These are phyloP conservation scores for Umbilicaria muhlenbergii DNA, from an alignment of 495 filamentous ascomycete species.

Conservation along the genomic window DNA sequence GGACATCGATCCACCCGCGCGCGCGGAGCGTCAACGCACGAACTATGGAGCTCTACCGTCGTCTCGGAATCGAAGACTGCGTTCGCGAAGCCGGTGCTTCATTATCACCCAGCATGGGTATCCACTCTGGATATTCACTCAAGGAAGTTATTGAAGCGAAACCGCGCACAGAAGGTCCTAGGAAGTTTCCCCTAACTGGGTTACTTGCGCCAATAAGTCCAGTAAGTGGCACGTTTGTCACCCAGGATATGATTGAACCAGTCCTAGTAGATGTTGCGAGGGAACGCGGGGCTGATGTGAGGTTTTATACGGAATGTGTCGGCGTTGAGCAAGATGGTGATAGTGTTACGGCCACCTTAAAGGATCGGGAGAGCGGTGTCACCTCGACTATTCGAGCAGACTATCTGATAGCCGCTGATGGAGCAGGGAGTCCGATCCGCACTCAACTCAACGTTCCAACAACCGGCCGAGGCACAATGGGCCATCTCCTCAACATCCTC, in stretches of 20 bases:
- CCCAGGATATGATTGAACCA: constrained; percentile 20
- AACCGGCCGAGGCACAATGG: constrained; percentile 20
- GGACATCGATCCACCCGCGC: constrained; percentile 18
- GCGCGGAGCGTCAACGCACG: constrained; percentile 26
- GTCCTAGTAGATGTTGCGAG: constrained; percentile 14
- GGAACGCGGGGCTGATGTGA: constrained; percentile 18
- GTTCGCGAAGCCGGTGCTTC: constrained; percentile 17
- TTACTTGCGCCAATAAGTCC: constrained; percentile 6
- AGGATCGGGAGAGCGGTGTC: constrained; percentile 2
- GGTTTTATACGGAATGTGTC: constrained; percentile 8
- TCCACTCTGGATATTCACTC: constrained; percentile 17
- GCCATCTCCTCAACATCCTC: constrained; percentile 23
- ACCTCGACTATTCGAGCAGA: constrained; percentile 8
- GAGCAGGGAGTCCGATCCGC: constrained; percentile 18
- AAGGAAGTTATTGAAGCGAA: constrained; percentile 16
- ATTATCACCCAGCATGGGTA: constrained; percentile 15
- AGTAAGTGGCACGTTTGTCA: constrained; percentile 11
- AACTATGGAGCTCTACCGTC: constrained; percentile 26
- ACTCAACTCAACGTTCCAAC: constrained; percentile 15
- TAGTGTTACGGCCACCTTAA: constrained; percentile 9
- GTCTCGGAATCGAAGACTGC: constrained; percentile 22
- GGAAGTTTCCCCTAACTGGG: neutral
- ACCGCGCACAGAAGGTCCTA: constrained; percentile 5
- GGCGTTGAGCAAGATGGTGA: constrained; percentile 10
- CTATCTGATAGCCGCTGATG: constrained; percentile 22